These are phyloP conservation scores for Lycium barbarum DNA, from an alignment of 257 asterid genomes.

Conservation along the genomic window DNA sequence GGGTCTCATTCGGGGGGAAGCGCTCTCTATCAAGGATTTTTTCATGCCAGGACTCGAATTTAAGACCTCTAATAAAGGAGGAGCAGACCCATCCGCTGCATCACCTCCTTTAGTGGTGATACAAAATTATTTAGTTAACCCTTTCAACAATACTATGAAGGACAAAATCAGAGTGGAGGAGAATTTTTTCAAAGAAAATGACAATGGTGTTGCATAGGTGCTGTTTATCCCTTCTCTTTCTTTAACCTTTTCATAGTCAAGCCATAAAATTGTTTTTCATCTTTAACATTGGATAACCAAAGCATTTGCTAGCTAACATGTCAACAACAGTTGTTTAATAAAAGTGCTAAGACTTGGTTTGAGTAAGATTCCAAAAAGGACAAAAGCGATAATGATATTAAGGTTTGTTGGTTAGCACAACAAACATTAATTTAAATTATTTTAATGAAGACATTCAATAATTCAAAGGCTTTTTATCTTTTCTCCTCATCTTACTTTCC, in stretches of 20 bases:
- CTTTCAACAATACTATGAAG: not conserved
- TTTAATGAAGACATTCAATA: not conserved
- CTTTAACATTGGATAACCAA: conserved; percentile 23
- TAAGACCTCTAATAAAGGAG: too few species aligned
- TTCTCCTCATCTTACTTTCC: conserved; percentile 9
- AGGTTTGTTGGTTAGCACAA: conserved; percentile 22
- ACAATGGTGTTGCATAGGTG: conserved; percentile 10
- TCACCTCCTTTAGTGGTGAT: too few species aligned
- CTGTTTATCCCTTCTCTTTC: not conserved
- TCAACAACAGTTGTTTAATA: conserved; percentile 26
- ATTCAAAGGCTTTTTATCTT: conserved; percentile 37
- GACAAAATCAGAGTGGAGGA: not conserved
- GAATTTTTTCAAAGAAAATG: not conserved
- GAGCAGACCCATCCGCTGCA: too few species aligned
- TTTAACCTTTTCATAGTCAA: not conserved
- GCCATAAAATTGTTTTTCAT: not conserved
- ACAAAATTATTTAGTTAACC: too few species aligned
- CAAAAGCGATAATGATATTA: conserved; percentile 18
- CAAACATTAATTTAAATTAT: not conserved
- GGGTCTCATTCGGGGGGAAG: too few species aligned
- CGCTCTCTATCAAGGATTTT: too few species aligned
- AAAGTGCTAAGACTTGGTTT: conserved; percentile 22
- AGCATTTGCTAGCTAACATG: conserved; percentile 23
- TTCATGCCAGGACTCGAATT: too few species aligned
- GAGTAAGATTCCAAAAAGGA: conserved; percentile 24